These are phyloP conservation scores for Zygosaccharomyces kombuchaensis DNA, from an alignment of 805 yeast genomes.

Conservation along the genomic window DNA sequence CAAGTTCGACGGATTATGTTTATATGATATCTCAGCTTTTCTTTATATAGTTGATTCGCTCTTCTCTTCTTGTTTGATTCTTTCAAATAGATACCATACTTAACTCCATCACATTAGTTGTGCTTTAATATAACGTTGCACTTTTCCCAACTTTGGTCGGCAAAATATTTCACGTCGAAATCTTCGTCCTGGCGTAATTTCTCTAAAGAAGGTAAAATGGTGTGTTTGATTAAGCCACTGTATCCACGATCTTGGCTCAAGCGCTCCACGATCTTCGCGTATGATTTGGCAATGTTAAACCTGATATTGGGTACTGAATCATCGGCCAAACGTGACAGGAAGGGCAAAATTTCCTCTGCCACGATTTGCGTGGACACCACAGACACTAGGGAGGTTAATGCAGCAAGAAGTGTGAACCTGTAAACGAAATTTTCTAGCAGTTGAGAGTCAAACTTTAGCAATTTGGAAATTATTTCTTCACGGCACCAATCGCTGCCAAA, in stretches of 20 bases:
- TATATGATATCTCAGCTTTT: slow-evolving; percentile 1
- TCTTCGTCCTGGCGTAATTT: slow-evolving; percentile 68
- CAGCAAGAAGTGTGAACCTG: slow-evolving; percentile 85
- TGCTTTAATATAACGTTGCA: slow-evolving; percentile 20
- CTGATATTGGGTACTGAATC: slow-evolving; percentile 94
- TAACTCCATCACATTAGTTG: not conserved
- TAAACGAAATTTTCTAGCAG: slow-evolving; percentile 68
- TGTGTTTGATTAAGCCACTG: slow-evolving; percentile 40
- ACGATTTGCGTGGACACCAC: slow-evolving; percentile 59
- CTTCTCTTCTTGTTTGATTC: not conserved
- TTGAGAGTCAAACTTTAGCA: slow-evolving; percentile 46
- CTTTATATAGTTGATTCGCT: not conserved
- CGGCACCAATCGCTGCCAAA: slow-evolving; percentile 96
- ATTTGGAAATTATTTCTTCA: slow-evolving; percentile 70
- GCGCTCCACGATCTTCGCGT: slow-evolving; percentile 55
- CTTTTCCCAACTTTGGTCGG: slow-evolving; percentile 55
- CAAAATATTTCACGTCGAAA: slow-evolving; percentile 84
- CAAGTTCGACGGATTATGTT: not conserved
- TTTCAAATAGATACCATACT: not conserved
- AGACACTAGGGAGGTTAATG: slow-evolving; percentile 76
- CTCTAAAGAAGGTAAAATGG: slow-evolving; percentile 62
- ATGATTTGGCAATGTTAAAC: slow-evolving; percentile 89
- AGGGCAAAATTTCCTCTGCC: slow-evolving; percentile 68
- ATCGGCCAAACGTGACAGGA: slow-evolving; percentile 60
- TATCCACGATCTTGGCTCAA: slow-evolving; percentile 36